Evolutionary conservation across 2,329 filamentous ascomycete genomes (phyloP).

Genomic region (Epichloe sylvatica): DNA sequence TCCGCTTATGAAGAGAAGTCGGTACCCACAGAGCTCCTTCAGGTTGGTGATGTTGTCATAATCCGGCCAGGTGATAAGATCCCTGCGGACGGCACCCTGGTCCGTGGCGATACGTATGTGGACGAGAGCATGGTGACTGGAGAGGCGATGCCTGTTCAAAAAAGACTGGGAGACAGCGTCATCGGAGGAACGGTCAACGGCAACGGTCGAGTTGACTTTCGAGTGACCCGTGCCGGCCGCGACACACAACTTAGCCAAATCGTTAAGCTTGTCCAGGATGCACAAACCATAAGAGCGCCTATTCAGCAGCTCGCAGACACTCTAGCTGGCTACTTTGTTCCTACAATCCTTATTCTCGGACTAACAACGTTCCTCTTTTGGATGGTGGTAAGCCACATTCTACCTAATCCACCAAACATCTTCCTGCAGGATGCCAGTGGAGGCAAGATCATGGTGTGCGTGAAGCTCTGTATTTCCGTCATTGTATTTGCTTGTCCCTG

Average conservation of each 20-base stretch:
- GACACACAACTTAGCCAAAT: conserved; percentile 97
- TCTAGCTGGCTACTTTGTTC: conserved; percentile 88
- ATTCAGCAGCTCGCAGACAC: conserved; percentile 88
- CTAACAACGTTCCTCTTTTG: conserved; percentile 74
- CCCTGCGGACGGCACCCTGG: conserved; percentile 77
- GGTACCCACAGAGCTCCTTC: conserved; percentile 89
- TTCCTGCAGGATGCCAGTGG: conserved; percentile 71
- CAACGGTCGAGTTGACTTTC: conserved; percentile 79
- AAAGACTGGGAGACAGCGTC: conserved; percentile 57
- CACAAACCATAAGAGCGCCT: conserved; percentile 83
- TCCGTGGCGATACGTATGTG: conserved; percentile 80
- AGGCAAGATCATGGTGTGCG: conserved; percentile 87
- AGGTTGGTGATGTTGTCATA: conserved; percentile 86
- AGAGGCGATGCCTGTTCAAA: conserved; percentile 89
- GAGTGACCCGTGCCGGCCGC: conserved; percentile 79
- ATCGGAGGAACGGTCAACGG: conserved; percentile 96
- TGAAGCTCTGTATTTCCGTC: conserved; percentile 95
- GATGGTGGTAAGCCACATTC: conserved; percentile 86
- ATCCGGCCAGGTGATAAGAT: conserved; percentile 93
- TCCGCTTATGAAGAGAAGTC: conserved; percentile 61
- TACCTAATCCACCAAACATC: conserved; percentile 73
- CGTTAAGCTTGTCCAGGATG: conserved; percentile 94
- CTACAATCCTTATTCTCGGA: conserved; percentile 72
- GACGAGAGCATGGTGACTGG: conserved; percentile 99
- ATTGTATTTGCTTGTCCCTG: conserved; percentile 98